A percentile compares a stretch with the other conserved stretches of the same genome.
Evolutionary conservation across 768 basidiomycete genomes (phyloP).

Genomic region (Psilocybe cubensis): DNA sequence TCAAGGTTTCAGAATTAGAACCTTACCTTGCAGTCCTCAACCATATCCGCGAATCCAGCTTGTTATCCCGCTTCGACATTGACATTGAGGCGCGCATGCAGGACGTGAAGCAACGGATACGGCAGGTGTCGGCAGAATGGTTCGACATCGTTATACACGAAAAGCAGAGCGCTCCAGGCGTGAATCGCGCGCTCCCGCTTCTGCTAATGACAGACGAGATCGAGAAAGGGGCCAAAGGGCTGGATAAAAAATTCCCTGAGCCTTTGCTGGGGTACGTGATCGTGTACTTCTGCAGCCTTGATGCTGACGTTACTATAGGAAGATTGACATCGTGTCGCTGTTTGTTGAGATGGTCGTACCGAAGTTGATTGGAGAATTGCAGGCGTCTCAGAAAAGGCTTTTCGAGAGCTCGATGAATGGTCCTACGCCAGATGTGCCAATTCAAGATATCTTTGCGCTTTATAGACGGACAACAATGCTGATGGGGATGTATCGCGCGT

Average conservation of each 20-base stretch:
- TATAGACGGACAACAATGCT: constrained; percentile 80
- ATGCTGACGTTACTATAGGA: constrained; percentile 36
- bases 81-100: constrained; percentile 69
- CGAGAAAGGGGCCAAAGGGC: constrained; percentile 80
- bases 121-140: constrained; percentile 59
- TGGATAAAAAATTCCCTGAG: constrained; percentile 88
- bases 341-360: constrained; percentile 73
- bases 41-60: constrained; percentile 66
- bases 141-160: constrained; percentile 68
- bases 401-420: constrained; percentile 87
- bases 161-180: constrained; percentile 70
- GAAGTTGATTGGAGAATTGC: constrained; percentile 65
- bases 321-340: constrained; percentile 76
- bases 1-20: constrained; percentile 73
- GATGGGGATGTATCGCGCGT: constrained; percentile 80
- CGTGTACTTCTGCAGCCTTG: background rate
- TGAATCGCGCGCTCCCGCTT: constrained; percentile 81
- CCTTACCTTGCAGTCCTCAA: constrained; percentile 72
- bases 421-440: constrained; percentile 84
- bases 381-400: constrained; percentile 70
- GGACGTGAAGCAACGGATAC: constrained; percentile 71
- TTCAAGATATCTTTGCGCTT: constrained; percentile 87
- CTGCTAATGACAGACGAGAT: constrained; percentile 87
- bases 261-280: constrained; percentile 75
- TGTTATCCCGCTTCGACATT: constrained; percentile 74